Evolutionary conservation across 306 rosid genomes (phyloP), one percentile per base, ranked within the genome.

Genomic region (Morella rubra): DNA sequence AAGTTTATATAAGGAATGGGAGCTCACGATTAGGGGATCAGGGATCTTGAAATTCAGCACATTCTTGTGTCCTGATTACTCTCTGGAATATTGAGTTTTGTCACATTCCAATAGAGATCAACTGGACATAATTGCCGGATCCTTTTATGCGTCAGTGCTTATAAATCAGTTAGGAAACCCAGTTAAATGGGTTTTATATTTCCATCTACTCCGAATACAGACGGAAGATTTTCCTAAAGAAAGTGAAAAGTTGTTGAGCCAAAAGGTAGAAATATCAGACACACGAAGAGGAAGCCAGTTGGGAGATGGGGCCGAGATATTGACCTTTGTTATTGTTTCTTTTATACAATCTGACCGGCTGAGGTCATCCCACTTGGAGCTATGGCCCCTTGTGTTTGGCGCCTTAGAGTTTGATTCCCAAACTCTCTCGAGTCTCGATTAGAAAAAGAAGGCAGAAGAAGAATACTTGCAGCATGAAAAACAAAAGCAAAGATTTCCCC

Each of bases 331-430:
- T 9, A 8, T 14, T 27, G 5, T 58, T 58, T 20, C 37, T 58
- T 58, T 58, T 22, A 7, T 32, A 32, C 37, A 2, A 32, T 13
- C 12, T 47, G 41, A 69, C 24, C 61, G 76, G 55, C 11, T 58
- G 72, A 71, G 65, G 64, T 81, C 66, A 27, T 12, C 41, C 16
- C 42, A 24, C 2, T 47, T 44, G 75, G 40, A 47, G 44, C 16
- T 27, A 16, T 71, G 41, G 19, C 13, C 45, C 50, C 67, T n/a
- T 10, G n/a, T 67, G 44, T 59, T 70, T 24, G 52, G 75, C 62
- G 76, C 76, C 77, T 59, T 59, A 76, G 67, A 67, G 73, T 60
- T 69, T 76, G 80, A 80, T 84, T 80, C 84, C 84, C 37, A 16
- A 32, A 32, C 50, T 47, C 55, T n/a, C 62, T 73, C 42, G 45